Conservation (phyloP, 2,329 filamentous ascomycete species). For the Bipolaris oryzae region DNA sequence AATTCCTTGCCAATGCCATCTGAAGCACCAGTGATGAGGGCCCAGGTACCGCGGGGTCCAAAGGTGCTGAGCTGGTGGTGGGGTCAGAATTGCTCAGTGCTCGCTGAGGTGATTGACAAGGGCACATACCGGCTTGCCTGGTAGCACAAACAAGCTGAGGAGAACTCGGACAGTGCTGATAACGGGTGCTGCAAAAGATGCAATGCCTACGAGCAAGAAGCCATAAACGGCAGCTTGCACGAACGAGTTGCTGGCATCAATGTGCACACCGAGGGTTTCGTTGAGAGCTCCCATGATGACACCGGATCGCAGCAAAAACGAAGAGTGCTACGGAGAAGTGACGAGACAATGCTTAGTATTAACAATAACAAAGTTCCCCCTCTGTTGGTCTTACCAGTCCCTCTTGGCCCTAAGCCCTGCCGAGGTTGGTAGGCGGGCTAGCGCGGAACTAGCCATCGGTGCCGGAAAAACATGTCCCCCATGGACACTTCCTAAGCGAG, state of each 20-base stretch:
- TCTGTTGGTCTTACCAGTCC: background rate
- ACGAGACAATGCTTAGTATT: background rate
- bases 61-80: constrained; percentile 74
- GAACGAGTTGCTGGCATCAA: constrained; percentile 38
- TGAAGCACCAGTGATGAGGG: constrained; percentile 90
- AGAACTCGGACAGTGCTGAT: constrained; percentile 56
- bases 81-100: constrained; percentile 1
- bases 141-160: constrained; percentile 57
- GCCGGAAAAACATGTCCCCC: constrained; percentile 12
- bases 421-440: constrained; percentile 13
- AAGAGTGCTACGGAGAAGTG: background rate
- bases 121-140: constrained; percentile 53
- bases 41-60: constrained; percentile 91
- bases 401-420: constrained; percentile 9
- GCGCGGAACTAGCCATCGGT: constrained; percentile 10
- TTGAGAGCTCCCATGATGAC: constrained; percentile 25
- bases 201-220: constrained; percentile 40
- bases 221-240: constrained; percentile 35
- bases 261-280: constrained; percentile 40
- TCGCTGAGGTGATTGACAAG: background rate
- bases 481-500: constrained; percentile 16
- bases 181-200: constrained; percentile 43
- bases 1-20: constrained; percentile 98
- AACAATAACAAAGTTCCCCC: background rate
- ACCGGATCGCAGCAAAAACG: background rate